A percentile compares a stretch with the other conserved stretches of the same genome.
Conservation (phyloP, 257 asterid species). For the Nicotiana tomentosiformis region DNA sequence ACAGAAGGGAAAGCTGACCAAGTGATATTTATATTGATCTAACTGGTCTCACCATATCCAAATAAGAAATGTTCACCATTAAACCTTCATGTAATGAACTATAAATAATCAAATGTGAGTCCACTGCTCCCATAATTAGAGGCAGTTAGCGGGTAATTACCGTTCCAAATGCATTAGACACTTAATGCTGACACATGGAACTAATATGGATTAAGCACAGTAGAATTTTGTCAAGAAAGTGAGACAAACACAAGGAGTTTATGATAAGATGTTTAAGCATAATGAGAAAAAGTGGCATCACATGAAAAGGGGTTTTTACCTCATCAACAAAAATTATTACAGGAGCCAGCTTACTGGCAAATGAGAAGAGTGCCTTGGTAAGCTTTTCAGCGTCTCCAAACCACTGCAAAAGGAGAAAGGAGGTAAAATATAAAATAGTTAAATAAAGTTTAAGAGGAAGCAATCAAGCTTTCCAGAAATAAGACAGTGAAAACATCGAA, state of each 20-base stretch:
- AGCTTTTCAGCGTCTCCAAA: conserved; percentile 99
- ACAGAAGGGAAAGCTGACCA: background rate
- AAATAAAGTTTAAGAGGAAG: background rate
- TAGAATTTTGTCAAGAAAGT: background rate
- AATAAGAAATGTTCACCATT: background rate
- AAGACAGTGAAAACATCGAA: background rate
- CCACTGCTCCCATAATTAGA: background rate
- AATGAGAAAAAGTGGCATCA: background rate
- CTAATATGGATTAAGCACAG: background rate
- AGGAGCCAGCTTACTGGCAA: conserved; percentile 95
- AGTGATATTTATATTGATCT: background rate
- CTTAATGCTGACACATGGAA: background rate
- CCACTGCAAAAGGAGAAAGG: conserved; percentile 70
- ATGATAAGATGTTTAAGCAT: background rate
- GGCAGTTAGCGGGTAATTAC: background rate
- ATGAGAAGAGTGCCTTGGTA: conserved; percentile 91
- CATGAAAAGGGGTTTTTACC: conserved; percentile 37
- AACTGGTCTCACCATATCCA: background rate
- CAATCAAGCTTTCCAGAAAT: background rate
- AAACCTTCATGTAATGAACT: background rate
- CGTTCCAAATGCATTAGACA: background rate
- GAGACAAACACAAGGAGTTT: background rate
- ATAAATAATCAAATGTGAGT: background rate
- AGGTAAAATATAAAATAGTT: background rate
- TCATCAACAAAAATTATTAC: conserved; percentile 95